Evolutionary conservation across 768 basidiomycete species (phyloP).

Genomic region (Mrakia hoshinonis): DNA sequence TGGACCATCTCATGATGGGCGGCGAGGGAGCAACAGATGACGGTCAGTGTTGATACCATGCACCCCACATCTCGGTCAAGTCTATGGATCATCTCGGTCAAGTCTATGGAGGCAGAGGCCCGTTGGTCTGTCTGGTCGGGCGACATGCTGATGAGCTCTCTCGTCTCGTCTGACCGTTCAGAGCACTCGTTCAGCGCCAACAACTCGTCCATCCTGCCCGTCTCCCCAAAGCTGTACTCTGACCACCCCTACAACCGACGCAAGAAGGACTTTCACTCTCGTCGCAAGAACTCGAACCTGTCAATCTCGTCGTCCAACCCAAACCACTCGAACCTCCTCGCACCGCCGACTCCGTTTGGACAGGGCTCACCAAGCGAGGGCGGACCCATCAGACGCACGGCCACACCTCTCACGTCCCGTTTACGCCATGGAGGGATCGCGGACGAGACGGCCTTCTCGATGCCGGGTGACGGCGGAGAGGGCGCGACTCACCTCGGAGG

Average conservation of each 20-base stretch:
- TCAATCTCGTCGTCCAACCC: conserved; percentile 8
- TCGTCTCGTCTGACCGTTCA: neutral
- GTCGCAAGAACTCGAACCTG: neutral
- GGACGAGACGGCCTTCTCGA: no score
- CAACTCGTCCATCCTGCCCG: conserved; percentile 29
- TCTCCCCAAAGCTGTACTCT: conserved; percentile 16
- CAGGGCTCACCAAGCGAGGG: neutral
- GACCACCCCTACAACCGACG: neutral
- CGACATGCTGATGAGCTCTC: neutral
- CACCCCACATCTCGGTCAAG: no score
- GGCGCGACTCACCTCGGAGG: neutral
- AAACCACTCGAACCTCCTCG: conserved; percentile 6
- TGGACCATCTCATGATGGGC: conserved; percentile 18
- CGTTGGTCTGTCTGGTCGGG: no score
- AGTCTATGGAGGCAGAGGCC: no score
- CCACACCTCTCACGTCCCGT: neutral
- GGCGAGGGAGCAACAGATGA: conserved; percentile 4
- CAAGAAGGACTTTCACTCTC: neutral
- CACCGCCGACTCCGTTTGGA: neutral
- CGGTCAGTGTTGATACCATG: neutral
- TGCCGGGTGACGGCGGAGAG: neutral
- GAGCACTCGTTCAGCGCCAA: conserved; percentile 21
- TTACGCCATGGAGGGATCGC: neutral
- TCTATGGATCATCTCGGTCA: no score
- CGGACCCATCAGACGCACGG: neutral